Evolutionary conservation across 106 monocot species (phyloP).

Genomic region (Posidonia australis): DNA sequence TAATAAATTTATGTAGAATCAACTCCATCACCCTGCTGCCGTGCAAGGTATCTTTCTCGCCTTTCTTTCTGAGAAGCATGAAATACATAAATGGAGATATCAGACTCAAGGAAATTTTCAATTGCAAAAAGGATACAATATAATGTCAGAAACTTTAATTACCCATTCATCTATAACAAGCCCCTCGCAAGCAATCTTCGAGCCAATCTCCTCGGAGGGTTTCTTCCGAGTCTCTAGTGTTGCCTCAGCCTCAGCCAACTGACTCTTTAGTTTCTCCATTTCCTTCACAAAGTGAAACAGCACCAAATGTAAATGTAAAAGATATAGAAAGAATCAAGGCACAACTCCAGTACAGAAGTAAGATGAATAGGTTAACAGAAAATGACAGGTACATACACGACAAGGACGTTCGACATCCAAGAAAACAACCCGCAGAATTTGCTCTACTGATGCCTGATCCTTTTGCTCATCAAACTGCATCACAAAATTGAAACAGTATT

Average conservation of each 20-base stretch:
- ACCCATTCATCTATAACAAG: constrained; percentile 98
- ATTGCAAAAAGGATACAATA: no score
- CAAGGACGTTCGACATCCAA: constrained; percentile 41
- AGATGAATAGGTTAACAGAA: not conserved
- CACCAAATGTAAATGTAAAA: no score
- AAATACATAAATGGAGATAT: no score
- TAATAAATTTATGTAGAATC: no score
- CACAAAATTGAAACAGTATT: no score
- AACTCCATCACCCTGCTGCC: no score
- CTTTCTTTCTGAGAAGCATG: no score
- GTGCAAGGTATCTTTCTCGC: no score
- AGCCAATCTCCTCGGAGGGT: constrained; percentile 50
- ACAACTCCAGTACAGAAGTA: no score
- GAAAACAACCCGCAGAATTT: constrained; percentile 78
- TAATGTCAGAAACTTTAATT: no score
- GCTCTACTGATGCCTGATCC: constrained; percentile 71
- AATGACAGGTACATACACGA: constrained; percentile 31
- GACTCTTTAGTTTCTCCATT: constrained; percentile 75
- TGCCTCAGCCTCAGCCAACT: constrained; percentile 76
- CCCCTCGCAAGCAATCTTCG: constrained; percentile 65
- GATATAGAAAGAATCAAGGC: no score
- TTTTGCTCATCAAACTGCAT: constrained; percentile 94
- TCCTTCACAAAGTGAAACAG: constrained; percentile 27
- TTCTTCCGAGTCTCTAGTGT: constrained; percentile 69
- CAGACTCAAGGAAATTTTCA: no score